Evolutionary conservation across 768 basidiomycete genomes (phyloP).

Genomic region (Boletus huronensis): DNA sequence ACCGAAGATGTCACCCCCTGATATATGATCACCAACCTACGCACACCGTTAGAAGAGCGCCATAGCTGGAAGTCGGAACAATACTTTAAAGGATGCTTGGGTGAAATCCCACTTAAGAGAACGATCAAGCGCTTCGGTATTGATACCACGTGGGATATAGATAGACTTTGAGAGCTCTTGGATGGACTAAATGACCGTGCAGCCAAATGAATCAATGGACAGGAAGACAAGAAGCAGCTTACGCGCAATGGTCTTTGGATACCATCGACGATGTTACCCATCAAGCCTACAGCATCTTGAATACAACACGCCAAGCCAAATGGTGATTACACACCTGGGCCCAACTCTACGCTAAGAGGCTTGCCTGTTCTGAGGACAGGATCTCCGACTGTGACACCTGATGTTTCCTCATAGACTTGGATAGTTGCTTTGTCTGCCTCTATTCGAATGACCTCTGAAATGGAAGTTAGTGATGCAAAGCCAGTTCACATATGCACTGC

Average conservation of each 20-base stretch:
- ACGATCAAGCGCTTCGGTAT: conserved; percentile 91
- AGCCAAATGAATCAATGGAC: conserved; percentile 1
- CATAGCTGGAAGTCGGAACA: background rate
- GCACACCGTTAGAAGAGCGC: conserved; percentile 5
- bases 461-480: conserved; percentile 10
- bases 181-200: conserved; percentile 55
- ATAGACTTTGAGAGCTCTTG: conserved; percentile 98
- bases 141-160: conserved; percentile 98
- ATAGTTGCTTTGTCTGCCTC: conserved; percentile 98
- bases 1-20: conserved; percentile 96
- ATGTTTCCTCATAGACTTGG: conserved; percentile 99
- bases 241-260: conserved; percentile 91
- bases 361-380: conserved; percentile 97
- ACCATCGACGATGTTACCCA: conserved; percentile 99
- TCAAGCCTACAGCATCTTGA: conserved; percentile 60
- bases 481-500: background rate
- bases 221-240: conserved; percentile 27
- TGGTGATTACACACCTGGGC: conserved; percentile 65
- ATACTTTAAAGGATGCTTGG: conserved; percentile 73
- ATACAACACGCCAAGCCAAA: background rate
- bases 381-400: conserved; percentile 97
- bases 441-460: conserved; percentile 95
- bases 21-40: conserved; percentile 93
- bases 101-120: conserved; percentile 92
- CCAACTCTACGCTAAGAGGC: conserved; percentile 95